Base-by-base conservation (phyloP, 2,329 filamentous ascomycete genomes). In the Gliomastix tumulicola region DNA sequence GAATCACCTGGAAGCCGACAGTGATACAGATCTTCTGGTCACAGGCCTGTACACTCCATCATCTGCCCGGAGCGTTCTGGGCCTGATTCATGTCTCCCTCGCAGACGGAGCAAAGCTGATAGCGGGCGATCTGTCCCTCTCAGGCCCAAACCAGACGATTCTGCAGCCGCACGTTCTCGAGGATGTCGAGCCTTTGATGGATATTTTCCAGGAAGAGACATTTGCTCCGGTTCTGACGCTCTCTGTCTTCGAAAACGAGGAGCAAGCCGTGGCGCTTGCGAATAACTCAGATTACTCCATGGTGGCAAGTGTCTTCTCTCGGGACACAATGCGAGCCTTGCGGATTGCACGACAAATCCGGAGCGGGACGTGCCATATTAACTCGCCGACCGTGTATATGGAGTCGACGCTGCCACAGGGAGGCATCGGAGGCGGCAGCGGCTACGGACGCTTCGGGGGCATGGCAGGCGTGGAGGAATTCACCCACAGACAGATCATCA, bases 241-340 rank as follows among this genome's bases (percentile, higher is more conserved):
- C 31, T 68, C 78, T 11, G 67, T 74, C 17, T 69, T 83, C 23
- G 67, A 74, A 5, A 59, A 58, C 6, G 74, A 79, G 13, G 78
- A 82, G n/a, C 74, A 83, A 41, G 81, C 79, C 0, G 55, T 85
- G 20, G 64, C 66, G 28, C 59, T 83, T 19, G 79, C 81, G 15
- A 85, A 86, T 48, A 76, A 84, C 45, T 84, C 78, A 4, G 76
- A 82, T 27, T 85, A 82, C 50, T 82, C 82, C 5, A 71, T 86
- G 7, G 66, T 69, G 5, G 71, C 72, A 3, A 71, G 79, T 1
- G 69, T 86, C 6, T 85, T 82, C 52, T 84, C 80, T 0, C 63
- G 71, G 49, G 71, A 80, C 49, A 56, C 84, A 36, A 62, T 68
- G 45, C 60, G 60, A 6, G 74, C 68, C 1, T 43, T 78, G 35